phyloP scores from a whole-genome alignment of 169 alveolate genomes.

The Amoebophrya sp. region DNA sequence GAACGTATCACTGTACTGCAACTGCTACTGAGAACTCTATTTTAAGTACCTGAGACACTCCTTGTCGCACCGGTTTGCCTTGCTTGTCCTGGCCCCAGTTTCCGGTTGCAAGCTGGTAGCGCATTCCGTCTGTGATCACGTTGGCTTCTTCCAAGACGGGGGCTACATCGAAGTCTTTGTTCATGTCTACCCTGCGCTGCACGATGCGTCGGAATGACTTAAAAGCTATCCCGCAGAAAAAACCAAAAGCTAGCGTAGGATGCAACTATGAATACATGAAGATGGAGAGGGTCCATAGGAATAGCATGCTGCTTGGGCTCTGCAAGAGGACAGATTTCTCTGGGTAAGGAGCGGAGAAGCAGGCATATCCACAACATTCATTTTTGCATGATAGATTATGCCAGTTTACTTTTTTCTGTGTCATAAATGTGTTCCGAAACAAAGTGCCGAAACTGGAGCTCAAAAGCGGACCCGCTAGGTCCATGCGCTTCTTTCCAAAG shows the following conservation, averaged over 20 bases:
- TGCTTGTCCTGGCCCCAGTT: slow-evolving; percentile 98
- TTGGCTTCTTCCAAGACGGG: slow-evolving; percentile 38
- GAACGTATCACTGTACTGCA: too few relatives aligned
- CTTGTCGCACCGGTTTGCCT: slow-evolving; percentile 94
- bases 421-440: slow-evolving; percentile 69
- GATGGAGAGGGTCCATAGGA: too few relatives aligned
- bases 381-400: slow-evolving; percentile 42
- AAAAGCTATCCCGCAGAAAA: too few relatives aligned
- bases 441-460: slow-evolving; percentile 92
- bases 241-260: too few relatives aligned
- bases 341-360: neutral
- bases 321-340: too few relatives aligned
- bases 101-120: slow-evolving; percentile 87
- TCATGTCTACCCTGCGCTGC: slow-evolving; percentile 58
- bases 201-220: neutral
- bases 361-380: neutral
- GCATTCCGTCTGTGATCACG: slow-evolving; percentile 78
- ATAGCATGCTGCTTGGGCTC: too few relatives aligned
- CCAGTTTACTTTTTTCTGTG: slow-evolving; percentile 72
- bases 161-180: slow-evolving; percentile 80
- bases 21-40: too few relatives aligned
- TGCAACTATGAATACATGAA: too few relatives aligned
- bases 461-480: slow-evolving; percentile 96
- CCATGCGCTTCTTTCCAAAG: slow-evolving; percentile 99
- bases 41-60: slow-evolving; percentile 78